phyloP scores from a whole-genome alignment of 2,329 filamentous ascomycete genomes.

The Colletotrichum theobromicola region DNA sequence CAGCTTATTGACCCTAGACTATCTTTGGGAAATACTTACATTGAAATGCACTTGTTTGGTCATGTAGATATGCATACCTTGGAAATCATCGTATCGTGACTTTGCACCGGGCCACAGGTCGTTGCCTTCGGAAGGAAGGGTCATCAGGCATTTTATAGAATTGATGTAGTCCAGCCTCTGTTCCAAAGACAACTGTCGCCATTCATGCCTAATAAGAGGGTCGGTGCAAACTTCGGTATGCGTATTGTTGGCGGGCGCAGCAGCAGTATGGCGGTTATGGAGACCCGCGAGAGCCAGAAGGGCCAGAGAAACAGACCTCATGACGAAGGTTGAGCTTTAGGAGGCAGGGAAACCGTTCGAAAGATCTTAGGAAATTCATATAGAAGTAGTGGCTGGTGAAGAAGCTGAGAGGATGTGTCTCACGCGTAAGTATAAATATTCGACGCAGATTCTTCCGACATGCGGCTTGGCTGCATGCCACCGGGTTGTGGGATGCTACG shows the following conservation, averaged over 20 bases:
- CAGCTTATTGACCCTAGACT: fast-evolving
- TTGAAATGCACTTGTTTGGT: constrained; percentile 25
- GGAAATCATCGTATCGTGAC: constrained; percentile 30
- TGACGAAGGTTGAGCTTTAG: fast-evolving
- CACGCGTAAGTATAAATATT: fast-evolving
- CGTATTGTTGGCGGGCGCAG: not conserved
- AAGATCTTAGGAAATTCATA: fast-evolving
- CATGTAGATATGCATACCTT: constrained; percentile 28
- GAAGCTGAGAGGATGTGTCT: not conserved
- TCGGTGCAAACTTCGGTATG: not conserved
- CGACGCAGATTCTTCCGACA: not conserved
- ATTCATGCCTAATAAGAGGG: not conserved
- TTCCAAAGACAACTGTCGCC: not conserved
- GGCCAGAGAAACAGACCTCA: not conserved
- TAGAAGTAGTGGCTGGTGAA: constrained; percentile 1
- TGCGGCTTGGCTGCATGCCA: not conserved
- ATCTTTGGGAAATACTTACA: not conserved
- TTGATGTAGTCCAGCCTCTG: constrained; percentile 11
- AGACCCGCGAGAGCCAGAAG: not conserved
- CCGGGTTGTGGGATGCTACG: not conserved
- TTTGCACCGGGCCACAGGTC: constrained; percentile 18
- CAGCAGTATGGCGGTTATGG: fast-evolving
- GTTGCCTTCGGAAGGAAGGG: not conserved
- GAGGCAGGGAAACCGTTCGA: fast-evolving
- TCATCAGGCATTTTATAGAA: constrained; percentile 14